Conservation (phyloP, 768 basidiomycete genomes). For the Grammothele lineata region DNA sequence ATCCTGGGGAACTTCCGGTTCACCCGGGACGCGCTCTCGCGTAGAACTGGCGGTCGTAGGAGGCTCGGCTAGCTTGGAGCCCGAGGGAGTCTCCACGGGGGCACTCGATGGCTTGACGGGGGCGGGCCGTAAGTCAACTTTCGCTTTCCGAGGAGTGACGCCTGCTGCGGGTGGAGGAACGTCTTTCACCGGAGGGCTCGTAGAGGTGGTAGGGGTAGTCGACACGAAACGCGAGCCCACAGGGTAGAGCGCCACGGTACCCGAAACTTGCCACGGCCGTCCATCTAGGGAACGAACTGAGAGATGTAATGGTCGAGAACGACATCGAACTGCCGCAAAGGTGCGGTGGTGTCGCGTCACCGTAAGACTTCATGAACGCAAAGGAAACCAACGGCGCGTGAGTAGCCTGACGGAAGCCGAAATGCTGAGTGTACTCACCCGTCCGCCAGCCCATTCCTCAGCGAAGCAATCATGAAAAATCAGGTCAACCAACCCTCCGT, state of each 20-base stretch:
- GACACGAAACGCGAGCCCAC: constrained; percentile 15
- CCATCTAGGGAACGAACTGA: constrained; percentile 1
- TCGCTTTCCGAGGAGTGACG: constrained; percentile 31
- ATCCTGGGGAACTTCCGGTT: no score
- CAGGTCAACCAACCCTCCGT: background rate
- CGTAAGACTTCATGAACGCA: constrained; percentile 11
- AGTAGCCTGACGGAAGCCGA: no score
- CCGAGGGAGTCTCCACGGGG: constrained; percentile 17
- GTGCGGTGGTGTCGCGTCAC: constrained; percentile 10
- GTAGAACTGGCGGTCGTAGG: constrained; percentile 9
- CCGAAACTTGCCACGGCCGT: background rate
- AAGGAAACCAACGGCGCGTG: no score
- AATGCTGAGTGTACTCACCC: no score
- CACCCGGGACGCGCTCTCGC: no score
- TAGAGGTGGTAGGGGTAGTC: constrained; percentile 26
- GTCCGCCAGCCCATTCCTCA: constrained; percentile 35
- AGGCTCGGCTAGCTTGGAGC: constrained; percentile 16
- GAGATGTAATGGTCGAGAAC: background rate
- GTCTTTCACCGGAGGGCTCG: constrained; percentile 13
- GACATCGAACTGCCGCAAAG: background rate
- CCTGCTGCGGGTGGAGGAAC: constrained; percentile 22
- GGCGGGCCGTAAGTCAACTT: constrained; percentile 60
- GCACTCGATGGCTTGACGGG: constrained; percentile 44
- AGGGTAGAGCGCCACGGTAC: background rate
- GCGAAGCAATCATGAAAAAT: constrained; percentile 35